Base-by-base conservation (phyloP, 345 rosid genomes). In the Bruguiera sexangula region DNA sequence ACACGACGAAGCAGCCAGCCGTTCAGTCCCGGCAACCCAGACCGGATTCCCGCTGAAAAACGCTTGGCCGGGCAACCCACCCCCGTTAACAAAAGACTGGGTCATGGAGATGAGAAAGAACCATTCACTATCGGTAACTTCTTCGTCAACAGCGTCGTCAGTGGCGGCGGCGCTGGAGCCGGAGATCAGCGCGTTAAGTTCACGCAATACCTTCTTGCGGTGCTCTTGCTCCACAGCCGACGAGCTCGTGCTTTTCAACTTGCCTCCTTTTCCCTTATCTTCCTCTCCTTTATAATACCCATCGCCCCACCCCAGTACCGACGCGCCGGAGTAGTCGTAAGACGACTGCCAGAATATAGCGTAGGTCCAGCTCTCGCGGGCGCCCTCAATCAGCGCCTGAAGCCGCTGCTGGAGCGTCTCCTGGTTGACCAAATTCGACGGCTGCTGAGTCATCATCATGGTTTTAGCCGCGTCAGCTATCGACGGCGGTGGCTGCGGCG, bases 261-360 rank as follows among this genome's bases (percentile, higher is more conserved):
- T 85, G 50, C 50, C 50, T 24, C 69, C 46, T 68, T 91, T 85
- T 5, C 76, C 69, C 66, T 87, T 93, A 34, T 86, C 90, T 48
- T 86, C 94, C 52, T 91, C 97, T 1, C 96, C 98, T 62, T 86
- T 91, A 75, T 94, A 96, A 69, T 90, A 96, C 6, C 97, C 98
- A 76, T 94, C 97, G 30, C 97, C 97, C 98, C 96, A 94, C 0
- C 85, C 91, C 6, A 93, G 79, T 13, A 90, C 75, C 6, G 91
- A 62, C 1, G 83, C 60, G 72, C 86, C 86, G 36, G 91, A 69
- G 79, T 79, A 90, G 61, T 92, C 98, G 51, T 78, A 87, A 3
- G 97, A 92, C 32, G 85, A 79, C 77, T 91, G 98, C 98, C 98
- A 94, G 78, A 89, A 94, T 48, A 94, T 90, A 10, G 98, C 98